Evolutionary conservation across 2,329 filamentous ascomycete species (phyloP), one percentile per base, ranked within the genome.

Genomic region (Diplodia corticola): DNA sequence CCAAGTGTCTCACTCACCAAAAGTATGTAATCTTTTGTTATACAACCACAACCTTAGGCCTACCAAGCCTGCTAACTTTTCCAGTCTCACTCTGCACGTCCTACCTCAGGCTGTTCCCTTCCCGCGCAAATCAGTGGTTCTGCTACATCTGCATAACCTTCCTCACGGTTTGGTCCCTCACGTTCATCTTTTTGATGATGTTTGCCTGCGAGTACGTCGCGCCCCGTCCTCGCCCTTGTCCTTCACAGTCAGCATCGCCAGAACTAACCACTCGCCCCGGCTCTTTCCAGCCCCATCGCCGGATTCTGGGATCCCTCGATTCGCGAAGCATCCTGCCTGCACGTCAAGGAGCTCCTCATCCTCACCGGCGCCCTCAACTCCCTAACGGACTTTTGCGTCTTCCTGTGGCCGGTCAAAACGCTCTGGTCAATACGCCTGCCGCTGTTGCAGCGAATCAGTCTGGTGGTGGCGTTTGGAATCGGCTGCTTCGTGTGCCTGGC

Each of bases 351-450:
- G n/a, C 70, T 71, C 1, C 64, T 75, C 5, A 61, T 74, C 9
- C 64, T 70, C 4, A 69, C 73, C 26, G 72, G 73, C 10, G 71
- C 70, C 4, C 44, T 75, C 51, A 76, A 76, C 57, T 75, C 71
- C 59, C 51, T 74, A 5, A 77, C 73, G 63, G 75, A 77, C 66
- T 75, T 77, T 30, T 30, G 74, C 6, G 70, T 76, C 28, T 76
- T 74, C 67, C 69, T 76, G 4, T 76, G 74, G 74, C 74, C 74
- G 0, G 72, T 72, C 1, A 69, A 69, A 40, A 71, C 74, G 40
- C 71, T 77, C 6, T 67, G 71, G 26, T 70, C 66, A 1, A 69
- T 77, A 7, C 70, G 69, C 17, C 69, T 75, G 1, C 76, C 75
- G 5, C 64, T 70, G 3, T 69, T 71, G 9, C 73, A 75, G 53